Percentiles rank a stretch among this genome's conserved stretches.
Evolutionary conservation across 1,284 basidiomycete genomes (phyloP).

Genomic region (Ustilago bromivora): DNA sequence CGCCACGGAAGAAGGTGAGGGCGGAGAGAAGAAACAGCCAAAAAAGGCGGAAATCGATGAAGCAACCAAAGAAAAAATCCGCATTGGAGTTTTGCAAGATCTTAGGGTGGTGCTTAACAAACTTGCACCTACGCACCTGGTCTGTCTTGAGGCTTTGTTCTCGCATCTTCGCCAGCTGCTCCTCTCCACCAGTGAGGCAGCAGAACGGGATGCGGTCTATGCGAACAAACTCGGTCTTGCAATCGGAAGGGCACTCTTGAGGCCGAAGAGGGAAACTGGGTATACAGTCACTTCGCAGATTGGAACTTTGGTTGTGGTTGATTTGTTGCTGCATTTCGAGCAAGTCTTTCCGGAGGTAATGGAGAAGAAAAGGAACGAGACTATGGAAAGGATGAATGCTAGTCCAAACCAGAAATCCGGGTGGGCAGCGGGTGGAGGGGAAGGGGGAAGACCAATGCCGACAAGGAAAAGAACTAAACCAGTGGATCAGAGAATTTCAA

Average conservation of each 20-base stretch:
- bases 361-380: constrained; percentile 82
- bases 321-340: constrained; percentile 82
- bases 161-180: constrained; percentile 81
- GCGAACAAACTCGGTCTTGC: constrained; percentile 87
- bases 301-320: constrained; percentile 80
- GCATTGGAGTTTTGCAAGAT: constrained; percentile 75
- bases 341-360: constrained; percentile 83
- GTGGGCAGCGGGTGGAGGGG: constrained; percentile 5
- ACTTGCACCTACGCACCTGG: constrained; percentile 83
- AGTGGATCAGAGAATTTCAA: constrained; percentile 77
- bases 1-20: constrained; percentile 8
- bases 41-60: constrained; percentile 76
- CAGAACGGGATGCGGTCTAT: constrained; percentile 79
- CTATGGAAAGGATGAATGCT: constrained; percentile 5
- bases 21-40: not conserved
- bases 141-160: constrained; percentile 83
- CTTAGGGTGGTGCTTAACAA: constrained; percentile 78
- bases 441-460: constrained; percentile 75
- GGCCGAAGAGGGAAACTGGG: constrained; percentile 87
- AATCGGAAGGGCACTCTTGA: constrained; percentile 83
- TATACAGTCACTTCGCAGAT: constrained; percentile 80
- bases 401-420: constrained; percentile 14
- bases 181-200: constrained; percentile 73
- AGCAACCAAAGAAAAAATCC: constrained; percentile 76
- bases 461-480: constrained; percentile 86